Conservation (phyloP, 2,329 filamentous ascomycete species). For the Ophiostoma sp. region DNA sequence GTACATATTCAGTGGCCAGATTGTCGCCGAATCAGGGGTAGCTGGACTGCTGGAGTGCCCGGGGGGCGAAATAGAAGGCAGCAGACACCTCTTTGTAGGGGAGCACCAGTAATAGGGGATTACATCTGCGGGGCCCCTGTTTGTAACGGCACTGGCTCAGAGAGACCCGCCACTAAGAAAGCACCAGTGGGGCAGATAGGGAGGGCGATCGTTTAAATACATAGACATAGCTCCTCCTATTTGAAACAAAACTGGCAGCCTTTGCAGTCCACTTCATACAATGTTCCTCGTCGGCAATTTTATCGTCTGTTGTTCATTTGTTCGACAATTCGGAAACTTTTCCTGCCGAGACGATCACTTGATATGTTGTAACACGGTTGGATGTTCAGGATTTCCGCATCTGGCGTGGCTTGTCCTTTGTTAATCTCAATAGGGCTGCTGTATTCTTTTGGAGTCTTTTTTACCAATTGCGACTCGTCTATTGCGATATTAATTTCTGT, state of each 20-base stretch:
- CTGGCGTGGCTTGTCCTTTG: not conserved
- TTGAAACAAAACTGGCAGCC: not conserved
- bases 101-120: not conserved
- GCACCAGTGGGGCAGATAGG: slow-evolving; percentile 2
- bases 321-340: not conserved
- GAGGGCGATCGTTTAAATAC: not conserved
- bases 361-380: not conserved
- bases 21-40: slow-evolving; percentile 14
- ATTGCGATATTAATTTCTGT: slow-evolving; percentile 7
- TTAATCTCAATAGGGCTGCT: slow-evolving; percentile 14
- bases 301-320: slow-evolving; percentile 4
- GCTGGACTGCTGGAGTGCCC: not conserved
- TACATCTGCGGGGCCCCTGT: not conserved
- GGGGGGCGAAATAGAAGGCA: not conserved
- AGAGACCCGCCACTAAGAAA: not conserved
- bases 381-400: not conserved
- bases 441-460: not conserved
- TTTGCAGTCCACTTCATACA: not conserved
- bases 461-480: not conserved
- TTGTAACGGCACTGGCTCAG: not conserved
- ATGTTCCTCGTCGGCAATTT: not conserved
- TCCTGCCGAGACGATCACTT: slow-evolving; percentile 7
- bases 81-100: not conserved
- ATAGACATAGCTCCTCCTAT: not conserved
- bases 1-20: not conserved